Base-by-base conservation (phyloP, 2,329 filamentous ascomycete species). In the Ophiosphaerella korrae region DNA sequence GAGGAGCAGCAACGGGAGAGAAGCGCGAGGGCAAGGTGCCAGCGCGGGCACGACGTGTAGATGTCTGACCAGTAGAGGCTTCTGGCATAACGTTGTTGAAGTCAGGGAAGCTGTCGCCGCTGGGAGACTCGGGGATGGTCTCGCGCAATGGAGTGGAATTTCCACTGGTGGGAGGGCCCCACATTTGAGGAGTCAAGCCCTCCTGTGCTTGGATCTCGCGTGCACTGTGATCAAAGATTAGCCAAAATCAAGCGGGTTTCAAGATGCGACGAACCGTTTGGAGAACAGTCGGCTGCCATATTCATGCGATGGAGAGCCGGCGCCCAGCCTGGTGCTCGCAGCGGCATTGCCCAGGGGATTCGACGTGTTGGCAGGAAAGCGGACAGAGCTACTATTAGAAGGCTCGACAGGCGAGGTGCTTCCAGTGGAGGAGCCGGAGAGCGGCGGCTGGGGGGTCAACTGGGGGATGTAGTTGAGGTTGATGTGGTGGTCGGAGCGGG, bases 191-290 rank as follows among this genome's bases (percentile, higher is more conserved):
- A 71, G 80, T 78, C 42, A 96, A 82, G 44, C 92, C 92, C 82
- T 97, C 93, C 78, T 97, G 92, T 47, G 92, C 92, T 78, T 97
- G 93, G 56, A 97, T 97, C 76, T 99, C 94, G 74, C 94, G 85
- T 61, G 94, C 92, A 71, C 93, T 96, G 67, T 55, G 42, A 52
- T 60, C 50, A 44, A 52, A 61, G 26, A 63, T 73, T 68, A 73
- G 70, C 63, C 46, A 60, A 42, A 57, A 53, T 54, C 42, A 50
- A 53, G 41, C 49, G 49, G 63, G 67, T 71, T 71, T 59, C 64
- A 70, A 56, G 51, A 52, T 62, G 58, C 51, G 60, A 78, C 86
- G 70, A 84, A 96, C 92, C 94, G 87, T 80, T 97, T 97, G 57
- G 92, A 92, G 77, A 89, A 97, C 53, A 97, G 81, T 66, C 93